Evolutionary conservation across 1,284 basidiomycete species (phyloP).

Genomic region (Apiotrichum brassicae): DNA sequence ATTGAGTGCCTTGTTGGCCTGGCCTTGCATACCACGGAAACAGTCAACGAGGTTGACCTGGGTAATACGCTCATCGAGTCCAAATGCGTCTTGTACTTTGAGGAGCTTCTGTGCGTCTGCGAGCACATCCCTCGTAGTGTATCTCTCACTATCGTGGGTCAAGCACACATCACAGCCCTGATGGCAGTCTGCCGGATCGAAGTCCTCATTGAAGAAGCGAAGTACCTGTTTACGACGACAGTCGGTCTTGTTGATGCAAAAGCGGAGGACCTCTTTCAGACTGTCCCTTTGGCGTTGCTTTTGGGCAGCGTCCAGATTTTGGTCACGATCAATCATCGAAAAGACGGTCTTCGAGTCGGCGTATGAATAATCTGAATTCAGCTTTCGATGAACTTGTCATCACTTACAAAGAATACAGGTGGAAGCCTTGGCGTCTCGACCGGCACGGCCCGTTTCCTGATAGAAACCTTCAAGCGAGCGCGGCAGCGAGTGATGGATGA

Average conservation of each 20-base stretch:
- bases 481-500: conserved; percentile 68
- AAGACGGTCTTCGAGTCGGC: conserved; percentile 51
- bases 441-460: conserved; percentile 79
- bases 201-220: conserved; percentile 47
- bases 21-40: conserved; percentile 36
- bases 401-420: conserved; percentile 56
- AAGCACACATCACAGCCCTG: conserved; percentile 46
- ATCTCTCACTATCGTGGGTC: conserved; percentile 24
- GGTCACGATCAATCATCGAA: conserved; percentile 55
- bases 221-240: conserved; percentile 83
- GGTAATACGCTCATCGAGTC: conserved; percentile 30
- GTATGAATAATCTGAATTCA: conserved; percentile 54
- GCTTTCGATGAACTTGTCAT: conserved; percentile 15
- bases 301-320: conserved; percentile 50
- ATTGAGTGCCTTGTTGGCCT: conserved; percentile 28
- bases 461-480: conserved; percentile 67
- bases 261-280: conserved; percentile 60
- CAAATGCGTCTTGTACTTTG: conserved; percentile 31
- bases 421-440: conserved; percentile 64
- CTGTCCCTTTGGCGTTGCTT: conserved; percentile 57
- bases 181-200: conserved; percentile 41
- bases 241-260: conserved; percentile 72
- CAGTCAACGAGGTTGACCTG: conserved; percentile 38
- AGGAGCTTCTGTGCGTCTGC: conserved; percentile 31
- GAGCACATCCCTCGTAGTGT: conserved; percentile 37